These are phyloP conservation scores for Ustilago tritici DNA, from an alignment of 1,284 basidiomycete species.

Conservation along the genomic window DNA sequence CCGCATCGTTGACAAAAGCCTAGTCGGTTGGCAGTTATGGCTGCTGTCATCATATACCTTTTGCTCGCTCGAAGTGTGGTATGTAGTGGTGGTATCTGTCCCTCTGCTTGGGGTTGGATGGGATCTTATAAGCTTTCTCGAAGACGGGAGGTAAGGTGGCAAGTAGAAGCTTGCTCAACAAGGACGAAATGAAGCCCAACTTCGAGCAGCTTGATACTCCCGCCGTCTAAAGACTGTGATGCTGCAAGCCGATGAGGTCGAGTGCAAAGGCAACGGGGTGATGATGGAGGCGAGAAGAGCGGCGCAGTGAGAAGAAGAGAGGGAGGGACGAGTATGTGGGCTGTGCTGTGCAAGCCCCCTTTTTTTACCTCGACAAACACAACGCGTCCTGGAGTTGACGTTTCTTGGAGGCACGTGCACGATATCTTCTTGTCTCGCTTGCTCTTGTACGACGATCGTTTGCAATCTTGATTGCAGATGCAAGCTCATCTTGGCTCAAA, in stretches of 20 bases:
- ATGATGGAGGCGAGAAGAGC: not conserved
- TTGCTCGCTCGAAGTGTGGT: not conserved
- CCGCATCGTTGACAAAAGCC: slow-evolving; percentile 51
- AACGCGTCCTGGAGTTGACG: not conserved
- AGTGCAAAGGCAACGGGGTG: not conserved
- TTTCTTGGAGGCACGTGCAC: not conserved
- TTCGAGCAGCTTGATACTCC: not conserved
- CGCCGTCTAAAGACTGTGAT: not conserved
- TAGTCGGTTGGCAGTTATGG: slow-evolving; percentile 15
- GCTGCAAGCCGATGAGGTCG: not conserved
- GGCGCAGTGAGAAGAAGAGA: not conserved
- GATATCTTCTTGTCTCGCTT: not conserved
- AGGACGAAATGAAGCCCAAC: slow-evolving; percentile 6
- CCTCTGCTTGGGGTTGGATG: not conserved
- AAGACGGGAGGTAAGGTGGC: not conserved
- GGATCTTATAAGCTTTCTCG: not conserved
- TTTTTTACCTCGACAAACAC: slow-evolving; percentile 3
- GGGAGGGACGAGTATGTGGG: not conserved
- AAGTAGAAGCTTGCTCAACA: slow-evolving; percentile 21
- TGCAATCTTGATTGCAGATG: too few species aligned
- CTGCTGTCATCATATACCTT: not conserved
- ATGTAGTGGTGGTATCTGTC: not conserved
- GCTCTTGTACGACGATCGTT: too few species aligned
- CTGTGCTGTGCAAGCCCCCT: slow-evolving; percentile 2
- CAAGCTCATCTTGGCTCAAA: too few species aligned